Evolutionary conservation across 805 yeast genomes (phyloP).

Genomic region (Blastobotrys peoriensis): DNA sequence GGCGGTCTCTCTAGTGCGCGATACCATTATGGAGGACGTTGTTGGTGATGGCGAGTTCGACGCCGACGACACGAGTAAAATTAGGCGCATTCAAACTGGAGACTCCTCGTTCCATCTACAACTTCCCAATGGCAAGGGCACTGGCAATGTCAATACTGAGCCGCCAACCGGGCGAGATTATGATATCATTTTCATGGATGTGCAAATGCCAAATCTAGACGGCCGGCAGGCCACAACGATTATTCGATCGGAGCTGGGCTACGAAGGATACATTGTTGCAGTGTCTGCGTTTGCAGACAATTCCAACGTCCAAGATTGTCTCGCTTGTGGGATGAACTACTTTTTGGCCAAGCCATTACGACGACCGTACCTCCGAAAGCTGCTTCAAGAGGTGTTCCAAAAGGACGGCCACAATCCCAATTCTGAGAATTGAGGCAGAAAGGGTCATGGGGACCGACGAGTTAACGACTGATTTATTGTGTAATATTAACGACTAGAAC

Average conservation of each 20-base stretch:
- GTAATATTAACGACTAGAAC: too few species aligned
- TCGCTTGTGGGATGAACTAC: constrained; percentile 85
- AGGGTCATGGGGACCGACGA: too few species aligned
- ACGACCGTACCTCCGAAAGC: constrained; percentile 55
- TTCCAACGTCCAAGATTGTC: constrained; percentile 77
- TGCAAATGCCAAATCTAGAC: constrained; percentile 93
- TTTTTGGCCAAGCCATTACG: constrained; percentile 85
- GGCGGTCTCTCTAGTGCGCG: constrained; percentile 65
- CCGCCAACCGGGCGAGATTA: constrained; percentile 27
- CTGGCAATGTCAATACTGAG: not conserved
- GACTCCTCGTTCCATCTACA: too few species aligned
- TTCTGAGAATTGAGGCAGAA: too few species aligned
- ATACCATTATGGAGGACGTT: constrained; percentile 36
- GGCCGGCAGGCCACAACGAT: constrained; percentile 78
- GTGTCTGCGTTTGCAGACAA: constrained; percentile 94
- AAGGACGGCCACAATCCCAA: not conserved
- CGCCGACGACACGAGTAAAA: constrained; percentile 11
- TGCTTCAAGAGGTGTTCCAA: constrained; percentile 6
- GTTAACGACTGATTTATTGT: too few species aligned
- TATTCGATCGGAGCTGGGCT: constrained; percentile 59
- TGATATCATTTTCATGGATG: constrained; percentile 91
- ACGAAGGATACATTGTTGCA: constrained; percentile 77
- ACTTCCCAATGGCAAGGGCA: constrained; percentile 1
- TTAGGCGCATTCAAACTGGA: not conserved
- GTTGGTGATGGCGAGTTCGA: too few species aligned